Base-by-base conservation (phyloP, 805 yeast genomes). In the Kodamaea nitidulidarum region DNA sequence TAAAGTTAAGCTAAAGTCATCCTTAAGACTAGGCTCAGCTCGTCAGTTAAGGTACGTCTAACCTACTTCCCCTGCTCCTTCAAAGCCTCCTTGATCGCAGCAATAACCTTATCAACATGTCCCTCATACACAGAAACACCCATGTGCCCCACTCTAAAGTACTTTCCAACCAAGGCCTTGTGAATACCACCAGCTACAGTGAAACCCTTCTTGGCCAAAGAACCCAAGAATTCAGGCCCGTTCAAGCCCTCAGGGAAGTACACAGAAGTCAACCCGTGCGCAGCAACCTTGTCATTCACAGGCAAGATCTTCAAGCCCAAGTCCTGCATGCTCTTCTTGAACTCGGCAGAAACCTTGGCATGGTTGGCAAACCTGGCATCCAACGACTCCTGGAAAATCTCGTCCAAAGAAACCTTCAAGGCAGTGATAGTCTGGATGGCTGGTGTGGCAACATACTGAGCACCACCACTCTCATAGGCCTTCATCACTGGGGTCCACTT, bases 111-210 rank as follows among this genome's bases (percentile, higher is more conserved):
- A 34, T 61, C 67, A 21, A 68, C 56, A 42, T 68, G 73, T 33
- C 70, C 73, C 38, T 57, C 65, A 44, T 64, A 63, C n/a, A 68
- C 61, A 34, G 88, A 75, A 43, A 79, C 81, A 46, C 97, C 96
- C 98, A 91, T 91, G 67, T 90, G 98, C 25, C 98, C 98, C 43
- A 90, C 80, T 64, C 98, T 78, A 70, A 91, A 86, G 68, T 90
- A 90, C 60, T 83, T 81, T 43, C 84, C 75, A 34, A 78, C 81
- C 52, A 88, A 78, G 16, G 80, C 87, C 61, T 78, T 81, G 67
- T 85, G 91, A 48, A 90, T 83, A 42, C 97, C 97, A 36, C 93
- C 95, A 33, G 97, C 96, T 35, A 90, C 75, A 16, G 82, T 77
- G 54, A 84, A 77, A 14, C 88, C 90, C 50, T 78, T 76, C 38